These are phyloP conservation scores for Didymella exigua DNA, from an alignment of 2,329 filamentous ascomycete genomes.

Conservation along the genomic window DNA sequence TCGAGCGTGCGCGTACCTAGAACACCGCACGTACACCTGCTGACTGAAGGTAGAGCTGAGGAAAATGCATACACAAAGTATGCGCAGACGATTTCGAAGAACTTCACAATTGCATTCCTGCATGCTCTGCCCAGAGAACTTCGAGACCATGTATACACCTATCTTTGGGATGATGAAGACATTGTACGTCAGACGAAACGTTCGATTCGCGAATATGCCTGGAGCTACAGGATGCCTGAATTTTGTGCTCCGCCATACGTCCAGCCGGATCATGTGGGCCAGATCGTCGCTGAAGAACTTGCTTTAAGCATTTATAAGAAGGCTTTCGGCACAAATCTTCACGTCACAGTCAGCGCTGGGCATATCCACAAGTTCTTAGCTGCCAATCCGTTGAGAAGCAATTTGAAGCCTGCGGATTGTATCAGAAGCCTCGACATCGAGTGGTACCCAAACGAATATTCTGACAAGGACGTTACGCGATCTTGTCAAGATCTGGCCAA, in stretches of 20 bases:
- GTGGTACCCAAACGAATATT: conserved; percentile 14
- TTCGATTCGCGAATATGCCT: conserved; percentile 10
- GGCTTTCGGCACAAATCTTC: conserved; percentile 8
- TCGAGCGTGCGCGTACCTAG: conserved; percentile 63
- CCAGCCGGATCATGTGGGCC: conserved; percentile 8
- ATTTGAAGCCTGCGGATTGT: conserved; percentile 5
- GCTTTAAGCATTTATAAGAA: conserved; percentile 10
- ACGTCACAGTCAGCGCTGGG: conserved; percentile 12
- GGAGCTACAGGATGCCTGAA: conserved; percentile 15
- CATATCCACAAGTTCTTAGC: conserved; percentile 10
- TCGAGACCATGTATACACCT: conserved; percentile 14
- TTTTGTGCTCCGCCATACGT: conserved; percentile 13
- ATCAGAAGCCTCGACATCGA: conserved; percentile 6
- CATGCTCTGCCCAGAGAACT: conserved; percentile 10
- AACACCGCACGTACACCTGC: neutral
- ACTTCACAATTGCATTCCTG: conserved; percentile 4
- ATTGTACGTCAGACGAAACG: conserved; percentile 17
- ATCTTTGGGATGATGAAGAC: conserved; percentile 13
- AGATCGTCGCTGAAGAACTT: conserved; percentile 10
- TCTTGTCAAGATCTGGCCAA: conserved; percentile 1
- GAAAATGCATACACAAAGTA: conserved; percentile 7
- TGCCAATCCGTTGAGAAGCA: conserved; percentile 8
- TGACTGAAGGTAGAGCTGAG: neutral
- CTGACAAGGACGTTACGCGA: neutral
- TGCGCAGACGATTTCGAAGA: conserved; percentile 2